Conservation (phyloP, 2,329 filamentous ascomycete species). For the Trichoderma citrinoviride region DNA sequence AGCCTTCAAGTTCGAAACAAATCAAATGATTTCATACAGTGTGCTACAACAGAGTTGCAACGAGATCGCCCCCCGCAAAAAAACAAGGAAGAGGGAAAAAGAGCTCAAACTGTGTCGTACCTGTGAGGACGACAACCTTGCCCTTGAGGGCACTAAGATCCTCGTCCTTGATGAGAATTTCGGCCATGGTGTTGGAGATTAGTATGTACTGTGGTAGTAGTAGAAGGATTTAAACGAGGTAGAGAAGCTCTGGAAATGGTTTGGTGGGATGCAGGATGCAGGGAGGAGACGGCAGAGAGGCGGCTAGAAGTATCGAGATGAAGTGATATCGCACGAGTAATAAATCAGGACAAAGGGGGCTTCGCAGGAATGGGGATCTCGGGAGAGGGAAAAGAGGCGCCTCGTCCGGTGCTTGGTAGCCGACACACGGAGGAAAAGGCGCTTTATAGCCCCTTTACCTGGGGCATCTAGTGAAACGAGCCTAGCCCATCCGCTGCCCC, state of each 20-base stretch:
- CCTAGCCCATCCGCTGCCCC: not conserved
- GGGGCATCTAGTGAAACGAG: slow-evolving; percentile 5
- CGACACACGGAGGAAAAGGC: not conserved
- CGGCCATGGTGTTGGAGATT: not conserved
- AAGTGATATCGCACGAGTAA: slow-evolving; percentile 5
- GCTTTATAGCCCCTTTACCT: slow-evolving; percentile 2
- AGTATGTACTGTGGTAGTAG: too few relatives aligned
- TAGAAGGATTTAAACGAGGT: too few relatives aligned
- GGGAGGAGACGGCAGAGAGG: not conserved
- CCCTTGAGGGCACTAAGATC: slow-evolving; percentile 11
- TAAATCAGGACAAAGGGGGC: not conserved
- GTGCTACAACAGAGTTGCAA: too few relatives aligned
- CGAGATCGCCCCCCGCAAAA: too few relatives aligned
- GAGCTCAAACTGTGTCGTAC: not conserved
- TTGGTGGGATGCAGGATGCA: not conserved
- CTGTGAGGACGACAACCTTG: slow-evolving; percentile 15
- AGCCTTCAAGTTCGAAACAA: not conserved
- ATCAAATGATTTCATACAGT: not conserved
- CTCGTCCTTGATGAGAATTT: slow-evolving; percentile 11
- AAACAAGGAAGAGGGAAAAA: not conserved
- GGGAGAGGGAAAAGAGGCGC: too few relatives aligned
- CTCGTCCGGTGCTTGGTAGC: too few relatives aligned
- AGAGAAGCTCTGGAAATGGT: too few relatives aligned
- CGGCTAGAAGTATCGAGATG: not conserved
- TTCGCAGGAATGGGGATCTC: not conserved